Base-by-base conservation (phyloP, 257 asterid species). In the Jacaranda copaia region DNA sequence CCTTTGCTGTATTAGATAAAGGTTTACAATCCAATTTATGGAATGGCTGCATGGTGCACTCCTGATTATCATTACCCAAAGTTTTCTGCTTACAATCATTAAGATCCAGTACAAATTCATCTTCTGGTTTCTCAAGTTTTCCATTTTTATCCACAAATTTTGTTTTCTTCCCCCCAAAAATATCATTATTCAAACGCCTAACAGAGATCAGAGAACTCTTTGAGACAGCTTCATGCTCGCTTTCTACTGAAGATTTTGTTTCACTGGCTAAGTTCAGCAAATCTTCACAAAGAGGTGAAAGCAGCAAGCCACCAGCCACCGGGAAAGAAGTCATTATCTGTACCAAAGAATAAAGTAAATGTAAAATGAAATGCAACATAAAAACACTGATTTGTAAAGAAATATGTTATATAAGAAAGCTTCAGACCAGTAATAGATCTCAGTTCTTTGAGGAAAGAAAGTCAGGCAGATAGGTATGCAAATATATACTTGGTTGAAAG, bases 241-340 rank as follows among this genome's bases (percentile, higher is more conserved):
- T 79, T 46, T 74, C 75, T 64, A 73, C 56, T 8, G 84, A 77
- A 78, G 16, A 25, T 38, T 82, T 85, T 61, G 66, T 77, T 75
- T 81, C 88, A 80, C 82, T 85, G 46, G 71, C 76, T 79, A 91
- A 74, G 82, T 82, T 88, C 69, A 87, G 77, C 79, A 91, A 82
- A 57, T 81, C 88, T 59, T 88, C 95, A 76, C 81, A 80, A 42
- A 94, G 96, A 73, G 99, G 99, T 69, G 99, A 91, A 80, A 91
- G 88, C 83, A 89, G 86, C 70, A 74, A 76, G 42, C 60, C 89
- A 61, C 84, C 82, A 62, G 82, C 61, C 69, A 80, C 85, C 38
- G 91, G 86, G 75, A 76, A 83, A 62, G 91, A 83, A 77, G 95
- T 88, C 96, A 92, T 88, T 72, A 83, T 84, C 97, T 94, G 92